These are phyloP conservation scores for Verbascum thapsus DNA, from an alignment of 257 asterid genomes.

Conservation along the genomic window DNA sequence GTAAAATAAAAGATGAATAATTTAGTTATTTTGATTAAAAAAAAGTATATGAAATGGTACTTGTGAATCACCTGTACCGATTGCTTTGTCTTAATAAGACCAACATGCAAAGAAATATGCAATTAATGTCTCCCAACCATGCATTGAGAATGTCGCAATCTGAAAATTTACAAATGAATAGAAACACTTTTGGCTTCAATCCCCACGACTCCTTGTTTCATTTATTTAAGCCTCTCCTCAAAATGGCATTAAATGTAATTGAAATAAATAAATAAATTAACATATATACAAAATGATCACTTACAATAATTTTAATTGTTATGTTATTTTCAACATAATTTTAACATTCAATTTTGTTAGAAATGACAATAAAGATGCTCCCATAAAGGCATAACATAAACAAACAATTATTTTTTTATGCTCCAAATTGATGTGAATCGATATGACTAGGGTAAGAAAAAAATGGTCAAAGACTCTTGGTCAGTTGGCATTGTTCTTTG, in stretches of 20 bases:
- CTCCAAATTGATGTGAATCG: conserved; percentile 29
- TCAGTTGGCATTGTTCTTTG: not conserved
- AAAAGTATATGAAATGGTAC: not conserved
- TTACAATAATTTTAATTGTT: no score
- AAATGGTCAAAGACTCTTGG: conserved; percentile 27
- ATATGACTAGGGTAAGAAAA: conserved; percentile 3
- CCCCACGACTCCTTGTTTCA: conserved; percentile 29
- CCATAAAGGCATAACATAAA: no score
- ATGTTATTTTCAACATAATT: no score
- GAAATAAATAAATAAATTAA: no score
- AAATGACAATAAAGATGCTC: not conserved
- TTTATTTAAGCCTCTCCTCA: conserved; percentile 23
- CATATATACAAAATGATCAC: no score
- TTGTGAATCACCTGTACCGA: conserved; percentile 28
- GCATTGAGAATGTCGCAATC: conserved; percentile 30
- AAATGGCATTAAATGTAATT: not conserved
- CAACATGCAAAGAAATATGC: conserved; percentile 34
- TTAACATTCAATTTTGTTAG: no score
- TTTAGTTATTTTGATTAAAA: no score
- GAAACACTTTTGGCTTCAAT: conserved; percentile 33
- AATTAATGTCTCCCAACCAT: conserved; percentile 39
- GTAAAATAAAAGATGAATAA: no score
- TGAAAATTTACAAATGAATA: conserved; percentile 24
- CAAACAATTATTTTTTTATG: conserved; percentile 11
- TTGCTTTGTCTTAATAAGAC: conserved; percentile 34